Evolutionary conservation across 495 filamentous ascomycete species (phyloP), one percentile per base, ranked within the genome.

Genomic region (Apodospora peruviana): DNA sequence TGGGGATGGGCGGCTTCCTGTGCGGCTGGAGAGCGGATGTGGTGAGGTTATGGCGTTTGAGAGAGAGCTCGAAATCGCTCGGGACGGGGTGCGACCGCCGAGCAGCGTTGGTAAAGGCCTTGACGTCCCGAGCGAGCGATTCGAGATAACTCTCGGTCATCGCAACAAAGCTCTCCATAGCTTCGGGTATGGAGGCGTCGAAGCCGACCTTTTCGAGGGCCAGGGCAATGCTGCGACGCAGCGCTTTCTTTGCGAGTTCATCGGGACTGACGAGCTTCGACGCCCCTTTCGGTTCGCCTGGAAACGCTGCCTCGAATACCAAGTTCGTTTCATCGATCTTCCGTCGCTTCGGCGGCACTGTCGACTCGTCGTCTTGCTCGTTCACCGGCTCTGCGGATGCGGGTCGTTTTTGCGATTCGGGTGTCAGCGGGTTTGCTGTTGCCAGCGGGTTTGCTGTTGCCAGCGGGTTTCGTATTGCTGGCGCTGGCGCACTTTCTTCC

Each of bases 131-230:
- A 10, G 61, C 45, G 1, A 75, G 54, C 2, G 55, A 59, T 0
- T 39, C 35, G 17, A 71, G 44, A 43, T 75, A 76, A 1, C 58
- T 61, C 38, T 76, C 72, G 2, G 57, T 58, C 40, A 58, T 46
- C 12, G 57, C 41, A 0, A 65, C 64, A 21, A 75, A 75, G 48
- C 60, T 64, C 52, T 75, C 72, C 37, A 76, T 50, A 2, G 72
- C 72, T 8, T 71, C 68, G 8, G 62, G 58, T 11, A 51, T 57
- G 8, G 70, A 61, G 16, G 56, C 42, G 12, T 71, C 67, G 42
- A 73, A 76, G 22, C 73, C 73, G 4, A 71, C 62, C 18, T 69
- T 59, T 19, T 67, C 43, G 47, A 76, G 47, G 3, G 58, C 59
- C 29, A 75, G 39, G 0, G 56, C 63, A 32, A 76, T 65, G 40